Evolutionary conservation across 2,329 filamentous ascomycete species (phyloP).

Genomic region (Colletotrichum tamarilloi): DNA sequence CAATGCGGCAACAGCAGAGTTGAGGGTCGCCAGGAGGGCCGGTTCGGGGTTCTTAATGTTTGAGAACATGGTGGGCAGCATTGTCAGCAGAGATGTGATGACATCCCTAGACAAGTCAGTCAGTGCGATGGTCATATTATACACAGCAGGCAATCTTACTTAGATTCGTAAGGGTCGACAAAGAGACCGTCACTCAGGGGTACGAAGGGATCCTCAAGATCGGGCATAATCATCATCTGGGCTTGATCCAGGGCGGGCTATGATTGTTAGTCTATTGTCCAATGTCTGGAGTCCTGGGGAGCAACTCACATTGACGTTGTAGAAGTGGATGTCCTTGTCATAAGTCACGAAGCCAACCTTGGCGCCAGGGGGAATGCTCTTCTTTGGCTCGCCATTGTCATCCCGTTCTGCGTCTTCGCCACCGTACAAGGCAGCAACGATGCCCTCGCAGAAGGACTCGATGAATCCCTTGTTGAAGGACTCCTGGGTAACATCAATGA

Average conservation of each 20-base stretch:
- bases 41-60: conserved; percentile 91
- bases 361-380: conserved; percentile 78
- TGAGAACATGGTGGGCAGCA: conserved; percentile 88
- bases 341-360: conserved; percentile 96
- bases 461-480: conserved; percentile 91
- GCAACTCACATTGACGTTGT: conserved; percentile 85
- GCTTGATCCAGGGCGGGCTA: conserved; percentile 83
- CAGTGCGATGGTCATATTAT: neutral
- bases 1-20: conserved; percentile 85
- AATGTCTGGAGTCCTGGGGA: neutral
- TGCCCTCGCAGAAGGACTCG: conserved; percentile 90
- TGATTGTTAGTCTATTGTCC: neutral
- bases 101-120: conserved; percentile 64
- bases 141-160: conserved; percentile 55
- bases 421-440: conserved; percentile 86
- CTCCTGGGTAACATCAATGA: conserved; percentile 94
- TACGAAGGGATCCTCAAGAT: conserved; percentile 95
- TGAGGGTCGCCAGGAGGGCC: conserved; percentile 84
- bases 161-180: conserved; percentile 92
- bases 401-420: conserved; percentile 66
- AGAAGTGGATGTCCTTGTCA: conserved; percentile 97
- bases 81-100: conserved; percentile 86
- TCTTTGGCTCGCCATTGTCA: conserved; percentile 63
- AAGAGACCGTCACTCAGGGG: conserved; percentile 92
- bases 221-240: conserved; percentile 99